Base-by-base conservation (phyloP, 805 yeast species). In the Candida maesae region DNA sequence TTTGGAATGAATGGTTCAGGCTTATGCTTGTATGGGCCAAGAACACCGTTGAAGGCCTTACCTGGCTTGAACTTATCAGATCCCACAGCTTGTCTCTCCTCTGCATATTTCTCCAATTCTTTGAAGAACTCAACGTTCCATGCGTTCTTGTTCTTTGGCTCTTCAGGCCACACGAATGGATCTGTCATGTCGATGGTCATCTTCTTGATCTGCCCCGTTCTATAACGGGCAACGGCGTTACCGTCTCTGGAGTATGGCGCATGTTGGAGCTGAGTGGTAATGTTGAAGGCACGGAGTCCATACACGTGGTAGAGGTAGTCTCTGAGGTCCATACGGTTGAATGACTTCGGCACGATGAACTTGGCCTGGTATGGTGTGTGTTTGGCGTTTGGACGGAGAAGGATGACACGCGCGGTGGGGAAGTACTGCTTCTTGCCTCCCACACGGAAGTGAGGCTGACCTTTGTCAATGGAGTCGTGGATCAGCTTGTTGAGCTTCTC, bases 291-390 rank as follows among this genome's bases (percentile, higher is more conserved):
- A 53, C 96, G 74, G 46, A 93, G 71, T 2, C 96, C 96, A 58
- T 93, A 93, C 5, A 93, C 70, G 55, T 90, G 80, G 76, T 81
- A 93, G 48, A 93, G 71, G 59, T 93, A 93, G 66, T 93, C 99
- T 63, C 99, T 78, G 47, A 93, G 72, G 63, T 91, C 98, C 67
- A 93, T 71, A 63, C 90, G 91, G 70, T 93, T 93, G 73, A 93
- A 90, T 41, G 86, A 78, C 58, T 84, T 79, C 13, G 99, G 99
- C 15, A 95, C 99, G 49, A 86, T 78, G 65, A 93, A 93, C 62
- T 88, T 89, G 36, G 98, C 98, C 65, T 89, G 97, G 66, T 85
- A 90, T 35, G 99, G 99, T 0, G 96, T 85, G 65, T 87, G 95
- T 58, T 86, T 86, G n/a, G 98, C 96, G 56, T 85, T 85, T 32